A percentile compares a stretch with the other conserved stretches of the same genome.
These are phyloP conservation scores for Sporothrix luriei DNA, from an alignment of 2,329 filamentous ascomycete genomes.

Conservation along the genomic window DNA sequence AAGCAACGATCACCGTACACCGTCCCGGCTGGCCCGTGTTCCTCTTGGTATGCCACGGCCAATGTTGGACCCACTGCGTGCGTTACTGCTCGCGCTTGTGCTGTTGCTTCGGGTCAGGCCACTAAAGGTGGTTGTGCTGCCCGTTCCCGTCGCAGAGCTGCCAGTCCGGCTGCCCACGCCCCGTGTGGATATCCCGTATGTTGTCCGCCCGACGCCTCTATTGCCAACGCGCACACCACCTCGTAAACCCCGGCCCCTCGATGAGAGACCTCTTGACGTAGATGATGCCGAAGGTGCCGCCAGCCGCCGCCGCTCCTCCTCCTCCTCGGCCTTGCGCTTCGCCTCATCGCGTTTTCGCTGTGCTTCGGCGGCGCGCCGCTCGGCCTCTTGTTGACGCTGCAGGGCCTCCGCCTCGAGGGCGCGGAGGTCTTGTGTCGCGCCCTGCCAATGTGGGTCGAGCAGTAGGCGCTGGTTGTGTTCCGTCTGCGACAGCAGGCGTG, in stretches of 20 bases:
- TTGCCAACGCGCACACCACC: conserved; percentile 22
- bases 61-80: conserved; percentile 46
- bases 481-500: conserved; percentile 90
- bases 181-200: conserved; percentile 16
- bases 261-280: conserved; percentile 19
- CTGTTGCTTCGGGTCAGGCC: conserved; percentile 29
- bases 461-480: conserved; percentile 96
- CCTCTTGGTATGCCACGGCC: conserved; percentile 55
- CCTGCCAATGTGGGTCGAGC: conserved; percentile 85
- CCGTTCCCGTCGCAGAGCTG: neutral
- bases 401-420: conserved; percentile 81
- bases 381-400: conserved; percentile 72
- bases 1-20: conserved; percentile 25
- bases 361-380: conserved; percentile 75
- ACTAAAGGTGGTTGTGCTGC: conserved; percentile 27
- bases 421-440: conserved; percentile 80
- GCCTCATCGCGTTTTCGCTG: conserved; percentile 75
- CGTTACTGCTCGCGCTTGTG: conserved; percentile 13
- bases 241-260: conserved; percentile 14
- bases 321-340: conserved; percentile 64
- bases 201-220: conserved; percentile 24
- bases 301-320: conserved; percentile 51
- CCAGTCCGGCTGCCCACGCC: conserved; percentile 5
- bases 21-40: conserved; percentile 46
- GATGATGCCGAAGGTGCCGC: conserved; percentile 23